These are phyloP conservation scores for Mycena amicta DNA, from an alignment of 768 basidiomycete species.

Conservation along the genomic window DNA sequence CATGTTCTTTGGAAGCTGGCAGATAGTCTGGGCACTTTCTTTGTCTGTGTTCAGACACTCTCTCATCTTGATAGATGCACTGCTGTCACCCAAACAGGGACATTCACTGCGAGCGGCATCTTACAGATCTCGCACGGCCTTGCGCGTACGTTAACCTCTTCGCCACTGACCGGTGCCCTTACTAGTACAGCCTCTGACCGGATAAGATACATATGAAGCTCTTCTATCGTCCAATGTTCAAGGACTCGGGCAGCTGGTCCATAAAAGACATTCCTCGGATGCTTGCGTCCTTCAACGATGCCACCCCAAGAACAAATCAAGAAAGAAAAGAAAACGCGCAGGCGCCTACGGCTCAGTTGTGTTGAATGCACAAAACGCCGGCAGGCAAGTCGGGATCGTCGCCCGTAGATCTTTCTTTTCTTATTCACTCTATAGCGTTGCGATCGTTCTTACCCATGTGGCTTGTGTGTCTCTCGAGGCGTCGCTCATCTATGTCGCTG, in stretches of 20 bases:
- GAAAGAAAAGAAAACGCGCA: conserved; percentile 53
- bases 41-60: not conserved
- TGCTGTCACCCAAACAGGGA: conserved; percentile 20
- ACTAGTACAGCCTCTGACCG: conserved; percentile 18
- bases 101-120: conserved; percentile 12
- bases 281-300: too few relatives aligned
- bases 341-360: conserved; percentile 53
- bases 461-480: conserved; percentile 40
- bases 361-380: conserved; percentile 59
- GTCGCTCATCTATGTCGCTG: conserved; percentile 49
- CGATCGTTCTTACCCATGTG: conserved; percentile 47
- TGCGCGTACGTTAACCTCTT: conserved; percentile 17
- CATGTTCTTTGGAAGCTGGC: too few relatives aligned
- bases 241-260: conserved; percentile 9
- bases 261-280: conserved; percentile 21
- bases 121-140: conserved; percentile 19
- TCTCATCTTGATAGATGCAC: conserved; percentile 14
- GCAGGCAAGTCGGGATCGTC: conserved; percentile 39
- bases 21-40: not conserved
- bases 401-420: conserved; percentile 1
- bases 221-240: conserved; percentile 11
- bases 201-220: conserved; percentile 18
- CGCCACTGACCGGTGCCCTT: conserved; percentile 18
- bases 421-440: conserved; percentile 45
- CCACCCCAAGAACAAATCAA: conserved; percentile 10